phyloP scores from a whole-genome alignment of 345 rosid species.

The Aethionema arabicum region DNA sequence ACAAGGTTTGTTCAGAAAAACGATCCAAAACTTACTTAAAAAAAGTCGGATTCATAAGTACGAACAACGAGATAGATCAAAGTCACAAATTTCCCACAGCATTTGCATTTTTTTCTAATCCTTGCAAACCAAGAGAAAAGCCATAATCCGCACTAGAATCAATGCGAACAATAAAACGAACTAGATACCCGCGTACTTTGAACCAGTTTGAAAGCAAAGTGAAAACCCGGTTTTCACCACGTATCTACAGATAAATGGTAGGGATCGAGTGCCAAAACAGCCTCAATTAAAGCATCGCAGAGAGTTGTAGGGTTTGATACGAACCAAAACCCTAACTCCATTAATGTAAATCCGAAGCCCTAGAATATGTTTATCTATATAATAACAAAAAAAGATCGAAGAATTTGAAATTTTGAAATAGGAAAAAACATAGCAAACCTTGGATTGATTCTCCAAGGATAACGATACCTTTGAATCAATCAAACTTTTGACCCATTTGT shows the following conservation, averaged over 20 bases:
- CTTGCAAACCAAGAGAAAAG: too few species aligned
- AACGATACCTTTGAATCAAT: conserved; percentile 26
- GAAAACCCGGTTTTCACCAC: not conserved
- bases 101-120: conserved; percentile 20
- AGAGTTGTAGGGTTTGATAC: not conserved
- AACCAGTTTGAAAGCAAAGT: conserved; percentile 5
- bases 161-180: conserved; percentile 2
- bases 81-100: conserved; percentile 13
- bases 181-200: conserved; percentile 16
- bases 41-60: conserved; percentile 22
- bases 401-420: conserved; percentile 5
- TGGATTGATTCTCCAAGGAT: conserved; percentile 25
- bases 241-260: conserved; percentile 23
- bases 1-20: not conserved
- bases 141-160: conserved; percentile 10
- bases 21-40: conserved; percentile 24
- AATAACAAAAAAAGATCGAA: conserved; percentile 3
- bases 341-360: conserved; percentile 17
- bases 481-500: conserved; percentile 15
- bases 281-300: not conserved
- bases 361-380: not conserved
- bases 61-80: conserved; percentile 10
- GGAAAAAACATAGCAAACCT: conserved; percentile 32
- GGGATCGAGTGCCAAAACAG: not conserved
- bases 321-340: conserved; percentile 4